Evolutionary conservation across 495 filamentous ascomycete species (phyloP).

Genomic region (Xylaria acuta): DNA sequence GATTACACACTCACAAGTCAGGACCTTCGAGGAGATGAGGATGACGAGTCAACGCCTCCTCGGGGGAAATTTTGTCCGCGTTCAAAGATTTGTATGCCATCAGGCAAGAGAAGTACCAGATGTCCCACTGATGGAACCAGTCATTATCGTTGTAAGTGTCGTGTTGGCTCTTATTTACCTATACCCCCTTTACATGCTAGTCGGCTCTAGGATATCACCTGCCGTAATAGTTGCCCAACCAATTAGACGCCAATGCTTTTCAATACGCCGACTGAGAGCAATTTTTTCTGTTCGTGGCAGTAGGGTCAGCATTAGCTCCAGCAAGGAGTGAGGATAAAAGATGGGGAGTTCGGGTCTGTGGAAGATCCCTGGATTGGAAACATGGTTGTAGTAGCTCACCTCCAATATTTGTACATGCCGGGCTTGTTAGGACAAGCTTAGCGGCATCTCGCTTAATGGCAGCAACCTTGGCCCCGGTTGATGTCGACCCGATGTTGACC

Average conservation of each 20-base stretch:
- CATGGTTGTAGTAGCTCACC: conserved; percentile 9
- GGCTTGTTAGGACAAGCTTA: conserved; percentile 66
- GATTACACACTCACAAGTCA: not conserved
- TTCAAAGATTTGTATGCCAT: not conserved
- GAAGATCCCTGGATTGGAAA: not conserved
- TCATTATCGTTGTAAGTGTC: conserved; percentile 1
- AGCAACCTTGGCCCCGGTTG: conserved; percentile 92
- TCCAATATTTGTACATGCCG: conserved; percentile 42
- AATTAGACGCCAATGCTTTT: conserved; percentile 99
- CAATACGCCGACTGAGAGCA: conserved; percentile 91
- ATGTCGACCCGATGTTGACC: conserved; percentile 98
- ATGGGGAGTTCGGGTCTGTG: not conserved
- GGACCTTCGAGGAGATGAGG: not conserved
- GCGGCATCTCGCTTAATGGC: conserved; percentile 97
- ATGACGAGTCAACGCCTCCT: not conserved
- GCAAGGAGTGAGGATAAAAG: not conserved
- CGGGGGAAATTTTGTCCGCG: not conserved
- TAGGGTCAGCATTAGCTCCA: conserved; percentile 16
- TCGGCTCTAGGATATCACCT: conserved; percentile 29
- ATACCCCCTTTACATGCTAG: conserved; percentile 22
- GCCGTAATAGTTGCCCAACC: conserved; percentile 91
- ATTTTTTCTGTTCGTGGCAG: conserved; percentile 78
- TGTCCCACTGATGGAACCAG: not conserved
- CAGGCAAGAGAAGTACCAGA: not conserved
- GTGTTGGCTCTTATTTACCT: not conserved